phyloP scores from a whole-genome alignment of 768 basidiomycete species.

The Kwoniella shandongensis region DNA sequence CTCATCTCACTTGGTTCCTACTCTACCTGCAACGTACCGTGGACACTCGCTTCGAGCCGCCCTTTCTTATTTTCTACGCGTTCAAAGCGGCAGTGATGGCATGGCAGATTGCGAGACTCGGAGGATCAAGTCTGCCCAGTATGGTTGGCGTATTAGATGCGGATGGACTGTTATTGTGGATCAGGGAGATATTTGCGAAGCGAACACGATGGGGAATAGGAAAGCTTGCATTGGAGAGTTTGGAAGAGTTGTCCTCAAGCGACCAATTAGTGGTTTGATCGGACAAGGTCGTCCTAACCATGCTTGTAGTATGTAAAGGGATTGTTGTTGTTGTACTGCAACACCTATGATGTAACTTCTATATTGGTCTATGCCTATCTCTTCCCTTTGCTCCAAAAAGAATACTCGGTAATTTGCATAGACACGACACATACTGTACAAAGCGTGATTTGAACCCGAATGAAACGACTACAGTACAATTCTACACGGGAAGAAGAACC shows the following conservation, averaged over 20 bases:
- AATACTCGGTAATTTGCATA: too few species aligned
- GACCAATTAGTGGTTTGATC: too few species aligned
- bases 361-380: too few species aligned
- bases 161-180: constrained; percentile 26
- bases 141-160: constrained; percentile 10
- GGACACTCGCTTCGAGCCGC: constrained; percentile 21
- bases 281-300: too few species aligned
- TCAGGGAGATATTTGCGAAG: constrained; percentile 18
- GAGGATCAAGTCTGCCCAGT: constrained; percentile 1
- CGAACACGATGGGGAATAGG: constrained; percentile 25
- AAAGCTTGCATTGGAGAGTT: constrained; percentile 20
- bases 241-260: constrained; percentile 26
- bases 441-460: too few species aligned
- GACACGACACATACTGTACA: too few species aligned
- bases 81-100: constrained; percentile 39
- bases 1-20: constrained; percentile 35
- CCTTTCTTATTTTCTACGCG: constrained; percentile 39
- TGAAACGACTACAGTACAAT: too few species aligned
- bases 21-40: constrained; percentile 22
- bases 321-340: too few species aligned
- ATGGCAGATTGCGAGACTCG: constrained; percentile 27
- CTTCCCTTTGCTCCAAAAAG: too few species aligned
- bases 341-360: too few species aligned
- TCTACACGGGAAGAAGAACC: constrained; percentile 46
- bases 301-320: too few species aligned